A percentile compares a stretch with the other conserved stretches of the same genome.
These are phyloP conservation scores for Aureobasidium sp. DNA, from an alignment of 2,329 filamentous ascomycete species.

Conservation along the genomic window DNA sequence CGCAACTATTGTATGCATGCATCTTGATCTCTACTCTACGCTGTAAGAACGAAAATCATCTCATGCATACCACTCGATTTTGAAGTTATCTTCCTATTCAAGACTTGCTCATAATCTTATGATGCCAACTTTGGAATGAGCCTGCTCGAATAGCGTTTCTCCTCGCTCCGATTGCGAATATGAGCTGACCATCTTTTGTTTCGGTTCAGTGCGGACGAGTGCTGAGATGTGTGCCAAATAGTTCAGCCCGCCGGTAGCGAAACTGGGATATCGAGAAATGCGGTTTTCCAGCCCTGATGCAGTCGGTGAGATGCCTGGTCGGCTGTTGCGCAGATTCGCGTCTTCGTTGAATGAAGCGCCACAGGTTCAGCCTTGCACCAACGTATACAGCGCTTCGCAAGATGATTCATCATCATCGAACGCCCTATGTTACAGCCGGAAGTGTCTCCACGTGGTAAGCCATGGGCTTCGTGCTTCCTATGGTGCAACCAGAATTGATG, in stretches of 20 bases:
- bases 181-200: not conserved
- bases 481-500: not conserved
- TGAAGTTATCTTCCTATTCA: not conserved
- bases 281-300: not conserved
- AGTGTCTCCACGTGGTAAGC: not conserved
- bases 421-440: not conserved
- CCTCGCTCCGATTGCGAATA: not conserved
- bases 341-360: not conserved
- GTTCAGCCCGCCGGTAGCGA: not conserved
- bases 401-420: not conserved
- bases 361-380: not conserved
- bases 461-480: not conserved
- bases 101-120: too few relatives aligned
- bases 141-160: not conserved
- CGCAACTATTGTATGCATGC: not conserved
- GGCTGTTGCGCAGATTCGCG: not conserved
- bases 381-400: not conserved
- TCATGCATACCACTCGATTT: not conserved
- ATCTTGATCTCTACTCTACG: not conserved
- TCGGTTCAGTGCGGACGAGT: slow-evolving; percentile 3
- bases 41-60: not conserved
- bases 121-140: too few relatives aligned
- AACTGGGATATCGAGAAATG: not conserved
- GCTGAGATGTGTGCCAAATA: not conserved
- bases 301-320: not conserved